These are phyloP conservation scores for Vanilla planifolia DNA, from an alignment of 106 monocot genomes.

Conservation along the genomic window DNA sequence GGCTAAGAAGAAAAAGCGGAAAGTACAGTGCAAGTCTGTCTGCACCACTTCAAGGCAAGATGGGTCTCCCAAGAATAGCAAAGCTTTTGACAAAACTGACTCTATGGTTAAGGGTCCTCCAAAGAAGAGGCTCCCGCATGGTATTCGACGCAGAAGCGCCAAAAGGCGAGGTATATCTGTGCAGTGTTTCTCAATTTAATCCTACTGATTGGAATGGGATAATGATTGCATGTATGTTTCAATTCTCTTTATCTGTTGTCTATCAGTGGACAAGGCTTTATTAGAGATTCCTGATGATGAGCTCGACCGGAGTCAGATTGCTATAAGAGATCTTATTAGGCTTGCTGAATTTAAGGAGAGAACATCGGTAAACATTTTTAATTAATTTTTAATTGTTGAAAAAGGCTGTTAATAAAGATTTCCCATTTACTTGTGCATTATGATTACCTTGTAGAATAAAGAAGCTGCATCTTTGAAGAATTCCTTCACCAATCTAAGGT, in stretches of 20 bases:
- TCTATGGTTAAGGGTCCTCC: conserved; percentile 1
- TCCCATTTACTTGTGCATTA: neutral
- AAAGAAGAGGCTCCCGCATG: conserved; percentile 17
- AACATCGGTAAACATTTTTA: conserved; percentile 28
- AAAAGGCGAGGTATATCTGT: conserved; percentile 12
- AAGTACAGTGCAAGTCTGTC: neutral
- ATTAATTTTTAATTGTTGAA: neutral
- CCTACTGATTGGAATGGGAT: no score
- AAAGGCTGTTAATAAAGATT: neutral
- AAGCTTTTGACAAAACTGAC: neutral
- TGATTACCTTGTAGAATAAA: conserved; percentile 14
- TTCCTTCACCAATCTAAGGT: conserved; percentile 6
- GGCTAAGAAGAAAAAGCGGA: conserved; percentile 7
- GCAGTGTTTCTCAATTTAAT: neutral
- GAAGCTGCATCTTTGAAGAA: neutral
- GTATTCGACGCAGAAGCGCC: conserved; percentile 3
- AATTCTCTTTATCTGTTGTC: neutral
- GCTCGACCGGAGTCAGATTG: conserved; percentile 40
- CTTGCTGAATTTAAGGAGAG: conserved; percentile 51
- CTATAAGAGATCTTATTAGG: conserved; percentile 59
- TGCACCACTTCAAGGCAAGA: neutral
- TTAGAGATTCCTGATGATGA: conserved; percentile 57
- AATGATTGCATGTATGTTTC: neutral
- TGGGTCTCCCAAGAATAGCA: neutral
- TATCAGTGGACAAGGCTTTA: conserved; percentile 50